Evolutionary conservation across 768 basidiomycete species (phyloP), one percentile per base, ranked within the genome.

Genomic region (Tulasnella calospora): DNA sequence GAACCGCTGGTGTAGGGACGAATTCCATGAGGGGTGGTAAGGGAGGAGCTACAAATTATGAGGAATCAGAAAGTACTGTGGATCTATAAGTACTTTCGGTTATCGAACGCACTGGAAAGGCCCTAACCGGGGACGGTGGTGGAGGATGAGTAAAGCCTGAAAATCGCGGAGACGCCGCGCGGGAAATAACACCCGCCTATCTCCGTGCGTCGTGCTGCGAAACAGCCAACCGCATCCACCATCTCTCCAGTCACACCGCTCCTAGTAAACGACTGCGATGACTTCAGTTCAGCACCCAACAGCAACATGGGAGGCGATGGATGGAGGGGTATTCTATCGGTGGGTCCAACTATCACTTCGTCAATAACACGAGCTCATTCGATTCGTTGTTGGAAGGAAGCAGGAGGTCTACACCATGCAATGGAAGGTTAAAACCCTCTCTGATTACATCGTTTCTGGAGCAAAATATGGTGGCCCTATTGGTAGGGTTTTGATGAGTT

Each of bases 381-480:
- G 27, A 80, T 27, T 72, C 17, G n/a, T 72, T 30, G 44, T 36
- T 36, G 71, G 71, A 72, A 83, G 86, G 73, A 84, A 92, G 76
- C 90, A 95, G 81, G 92, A 92, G 80, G 87, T 95, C 33, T 99
- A 98, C 83, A 89, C 92, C 0, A 90, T 94, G 77, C 87, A 90
- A 17, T 95, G 92, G 81, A 92, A 92, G 82, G 38, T 94, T 6
- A 91, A 92, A 3, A 89, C 93, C 83, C 85, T 99, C 38, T 86
- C 87, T 27, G 94, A 97, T 84, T 94, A 92, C 83, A 85, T 93
- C 76, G 85, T 95, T 47, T 91, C 93, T 35, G 93, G 92, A 30
- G 95, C 94, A 83, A 89, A 90, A 61, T 90, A 93, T 84, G 95
- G 95, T 46, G 97, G 96, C 21, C 96, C 96, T 17, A 86, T 98